A percentile compares a stretch with the other conserved stretches of the same genome.
These are phyloP conservation scores for Boletellus sp. DNA, from an alignment of 768 basidiomycete species.

Conservation along the genomic window DNA sequence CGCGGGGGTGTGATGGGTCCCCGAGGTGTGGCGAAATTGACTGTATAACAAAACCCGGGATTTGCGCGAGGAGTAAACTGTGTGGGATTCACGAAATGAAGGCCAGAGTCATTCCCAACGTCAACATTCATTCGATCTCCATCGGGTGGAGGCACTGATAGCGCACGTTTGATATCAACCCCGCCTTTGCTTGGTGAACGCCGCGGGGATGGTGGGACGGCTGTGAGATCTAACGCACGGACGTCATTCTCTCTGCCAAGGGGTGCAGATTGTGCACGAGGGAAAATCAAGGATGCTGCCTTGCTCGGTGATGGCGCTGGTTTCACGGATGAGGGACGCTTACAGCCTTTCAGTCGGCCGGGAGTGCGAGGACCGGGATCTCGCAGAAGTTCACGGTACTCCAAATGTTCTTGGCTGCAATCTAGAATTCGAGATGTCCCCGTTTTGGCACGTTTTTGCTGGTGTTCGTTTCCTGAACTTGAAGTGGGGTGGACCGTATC, in stretches of 20 bases:
- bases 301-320: slow-evolving; percentile 17
- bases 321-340: slow-evolving; percentile 24
- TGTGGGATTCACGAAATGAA: slow-evolving; percentile 22
- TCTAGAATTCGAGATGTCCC: slow-evolving; percentile 15
- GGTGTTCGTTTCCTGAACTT: slow-evolving; percentile 14
- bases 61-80: slow-evolving; percentile 6
- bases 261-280: slow-evolving; percentile 31
- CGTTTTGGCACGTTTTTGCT: slow-evolving; percentile 27
- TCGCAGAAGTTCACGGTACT: slow-evolving; percentile 20
- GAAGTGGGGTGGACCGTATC: slow-evolving; percentile 8
- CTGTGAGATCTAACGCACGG: slow-evolving; percentile 20
- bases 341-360: neutral
- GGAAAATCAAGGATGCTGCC: slow-evolving; percentile 8
- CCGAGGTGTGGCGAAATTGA: slow-evolving; percentile 30
- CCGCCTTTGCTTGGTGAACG: slow-evolving; percentile 21
- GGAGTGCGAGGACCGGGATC: slow-evolving; percentile 13
- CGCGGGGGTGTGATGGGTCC: slow-evolving; percentile 1
- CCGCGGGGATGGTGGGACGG: slow-evolving; percentile 24
- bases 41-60: slow-evolving; percentile 16
- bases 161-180: slow-evolving; percentile 26
- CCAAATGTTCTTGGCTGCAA: slow-evolving; percentile 11
- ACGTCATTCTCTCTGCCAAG: slow-evolving; percentile 11
- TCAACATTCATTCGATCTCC: slow-evolving; percentile 27
- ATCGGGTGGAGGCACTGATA: slow-evolving; percentile 19
- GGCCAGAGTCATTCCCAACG: slow-evolving; percentile 4